Percentiles rank a stretch among this genome's conserved stretches.
Evolutionary conservation across 208 protist species (phyloP).

Genomic region (Crithidia bombi): DNA sequence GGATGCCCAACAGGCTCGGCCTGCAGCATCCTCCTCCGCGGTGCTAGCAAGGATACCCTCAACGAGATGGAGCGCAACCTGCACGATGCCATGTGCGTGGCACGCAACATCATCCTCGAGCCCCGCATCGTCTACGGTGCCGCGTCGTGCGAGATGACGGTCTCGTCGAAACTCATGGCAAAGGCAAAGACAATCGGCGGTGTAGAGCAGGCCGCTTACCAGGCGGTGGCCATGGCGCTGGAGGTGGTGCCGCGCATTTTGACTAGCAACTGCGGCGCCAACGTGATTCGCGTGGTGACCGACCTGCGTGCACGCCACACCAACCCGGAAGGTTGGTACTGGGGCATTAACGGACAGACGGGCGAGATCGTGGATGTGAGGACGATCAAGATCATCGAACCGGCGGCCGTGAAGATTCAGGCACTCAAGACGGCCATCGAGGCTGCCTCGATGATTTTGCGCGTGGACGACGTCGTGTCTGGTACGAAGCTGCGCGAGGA

Average conservation of each 20-base stretch:
- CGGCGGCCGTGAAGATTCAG: constrained; percentile 98
- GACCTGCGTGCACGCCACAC: constrained; percentile 97
- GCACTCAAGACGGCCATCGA: constrained; percentile 98
- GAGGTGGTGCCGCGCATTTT: constrained; percentile 98
- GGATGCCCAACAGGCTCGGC: constrained; percentile 98
- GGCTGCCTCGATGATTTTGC: constrained; percentile 97
- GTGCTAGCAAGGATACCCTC: constrained; percentile 99
- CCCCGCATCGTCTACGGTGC: constrained; percentile 98
- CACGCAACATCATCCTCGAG: constrained; percentile 98
- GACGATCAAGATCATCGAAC: constrained; percentile 98
- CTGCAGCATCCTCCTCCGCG: constrained; percentile 99
- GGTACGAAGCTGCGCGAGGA: constrained; percentile 91
- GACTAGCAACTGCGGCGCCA: constrained; percentile 99
- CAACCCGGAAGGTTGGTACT: constrained; percentile 85
- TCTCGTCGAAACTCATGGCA: constrained; percentile 93
- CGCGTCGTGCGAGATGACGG: constrained; percentile 98
- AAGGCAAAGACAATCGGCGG: constrained; percentile 96
- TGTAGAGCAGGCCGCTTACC: constrained; percentile 97
- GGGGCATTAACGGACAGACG: constrained; percentile 98
- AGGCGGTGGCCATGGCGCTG: constrained; percentile 94
- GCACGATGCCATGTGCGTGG: constrained; percentile 99
- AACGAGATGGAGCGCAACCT: constrained; percentile 99
- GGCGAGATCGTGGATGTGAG: constrained; percentile 96
- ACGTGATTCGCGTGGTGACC: constrained; percentile 98
- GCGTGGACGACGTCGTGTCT: constrained; percentile 99